A percentile compares a stretch with the other conserved stretches of the same genome.
phyloP scores from a whole-genome alignment of 441 rosid genomes.

The Monsonia emarginata region DNA sequence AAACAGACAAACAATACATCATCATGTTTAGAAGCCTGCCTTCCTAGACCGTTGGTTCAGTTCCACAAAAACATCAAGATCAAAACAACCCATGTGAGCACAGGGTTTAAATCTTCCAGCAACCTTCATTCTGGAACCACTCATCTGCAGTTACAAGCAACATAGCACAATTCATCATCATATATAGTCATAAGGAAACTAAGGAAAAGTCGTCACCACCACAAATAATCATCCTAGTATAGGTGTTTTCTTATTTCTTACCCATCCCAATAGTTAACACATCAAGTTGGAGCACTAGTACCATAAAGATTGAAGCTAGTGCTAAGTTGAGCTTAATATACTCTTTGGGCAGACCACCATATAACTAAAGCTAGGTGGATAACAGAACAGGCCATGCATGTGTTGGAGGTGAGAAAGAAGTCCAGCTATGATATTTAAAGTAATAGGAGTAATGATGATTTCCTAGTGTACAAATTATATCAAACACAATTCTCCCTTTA shows the following conservation, averaged over 20 bases:
- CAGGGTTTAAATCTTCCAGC: constrained; percentile 97
- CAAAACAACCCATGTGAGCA: constrained; percentile 93
- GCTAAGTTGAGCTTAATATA: background rate
- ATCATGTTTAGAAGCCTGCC: constrained; percentile 38
- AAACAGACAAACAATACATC: constrained; percentile 2
- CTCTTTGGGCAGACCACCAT: background rate
- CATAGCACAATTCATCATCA: constrained; percentile 3
- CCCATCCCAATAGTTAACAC: background rate
- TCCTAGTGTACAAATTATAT: background rate
- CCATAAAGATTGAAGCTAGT: background rate
- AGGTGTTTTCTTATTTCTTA: background rate
- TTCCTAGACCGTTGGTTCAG: constrained; percentile 94
- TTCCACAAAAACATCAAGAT: constrained; percentile 93
- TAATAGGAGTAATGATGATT: background rate
- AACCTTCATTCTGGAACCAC: constrained; percentile 90
- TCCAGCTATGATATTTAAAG: background rate
- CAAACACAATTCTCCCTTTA: background rate
- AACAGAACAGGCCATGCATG: background rate
- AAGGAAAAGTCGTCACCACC: background rate
- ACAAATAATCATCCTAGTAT: background rate
- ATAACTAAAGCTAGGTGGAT: background rate
- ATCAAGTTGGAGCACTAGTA: background rate
- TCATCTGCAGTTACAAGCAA: constrained; percentile 44
- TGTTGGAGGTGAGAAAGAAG: background rate
- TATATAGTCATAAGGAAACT: background rate